phyloP scores from a whole-genome alignment of 768 basidiomycete species.

The Lepiota subincarnata region DNA sequence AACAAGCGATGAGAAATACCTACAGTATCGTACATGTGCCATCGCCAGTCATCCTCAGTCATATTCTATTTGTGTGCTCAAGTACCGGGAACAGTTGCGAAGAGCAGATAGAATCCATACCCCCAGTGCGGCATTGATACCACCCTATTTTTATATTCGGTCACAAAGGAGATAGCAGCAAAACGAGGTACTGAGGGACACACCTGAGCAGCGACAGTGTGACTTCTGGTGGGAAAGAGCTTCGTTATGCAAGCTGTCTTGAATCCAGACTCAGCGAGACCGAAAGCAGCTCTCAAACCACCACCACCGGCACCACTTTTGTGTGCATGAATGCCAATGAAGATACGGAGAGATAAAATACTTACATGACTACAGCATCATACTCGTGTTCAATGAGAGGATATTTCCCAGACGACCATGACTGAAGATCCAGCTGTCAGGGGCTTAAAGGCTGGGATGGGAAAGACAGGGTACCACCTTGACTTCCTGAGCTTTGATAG shows the following conservation, averaged over 20 bases:
- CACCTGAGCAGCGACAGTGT: slow-evolving; percentile 97
- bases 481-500: slow-evolving; percentile 79
- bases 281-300: slow-evolving; percentile 96
- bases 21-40: slow-evolving; percentile 98
- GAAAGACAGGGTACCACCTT: slow-evolving; percentile 42
- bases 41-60: slow-evolving; percentile 99
- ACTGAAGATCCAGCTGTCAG: slow-evolving; percentile 33
- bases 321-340: background rate
- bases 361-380: slow-evolving; percentile 97
- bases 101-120: slow-evolving; percentile 39
- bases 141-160: slow-evolving; percentile 54
- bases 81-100: slow-evolving; percentile 3
- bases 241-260: slow-evolving; percentile 99
- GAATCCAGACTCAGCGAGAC: slow-evolving; percentile 96
- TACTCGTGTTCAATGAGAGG: slow-evolving; percentile 98
- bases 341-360: slow-evolving; percentile 17
- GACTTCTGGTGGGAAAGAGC: slow-evolving; percentile 96
- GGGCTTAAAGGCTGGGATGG: background rate
- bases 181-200: slow-evolving; percentile 15
- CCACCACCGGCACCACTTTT: slow-evolving; percentile 94
- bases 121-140: slow-evolving; percentile 96
- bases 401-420: slow-evolving; percentile 85
- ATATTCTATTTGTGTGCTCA: slow-evolving; percentile 61
- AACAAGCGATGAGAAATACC: slow-evolving; percentile 23
- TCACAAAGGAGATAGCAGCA: slow-evolving; percentile 5